Evolutionary conservation across 2,329 filamentous ascomycete species (phyloP), one percentile per base, ranked within the genome.

Genomic region (Neopestalotiopsis clavispora): DNA sequence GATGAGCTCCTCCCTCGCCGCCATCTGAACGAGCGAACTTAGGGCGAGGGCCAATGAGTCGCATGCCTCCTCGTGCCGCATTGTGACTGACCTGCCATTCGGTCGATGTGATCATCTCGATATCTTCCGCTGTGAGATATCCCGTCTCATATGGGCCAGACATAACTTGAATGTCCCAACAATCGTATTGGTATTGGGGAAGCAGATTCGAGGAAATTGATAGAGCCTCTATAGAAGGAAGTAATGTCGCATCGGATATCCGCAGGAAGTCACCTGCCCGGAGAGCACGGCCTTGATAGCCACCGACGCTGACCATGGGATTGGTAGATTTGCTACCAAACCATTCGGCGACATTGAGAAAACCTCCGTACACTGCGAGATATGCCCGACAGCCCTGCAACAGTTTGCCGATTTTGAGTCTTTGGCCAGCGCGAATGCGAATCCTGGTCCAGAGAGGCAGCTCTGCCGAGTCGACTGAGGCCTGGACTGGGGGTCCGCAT

Each of bases 81-180:
- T 91, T 91, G 72, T 91, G 89, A 0, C 85, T 87, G 1, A 91
- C 81, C 63, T 87, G 87, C 86, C 87, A 90, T n/a, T 83, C 78
- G 0, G 84, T 86, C 4, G 78, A 77, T 76, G 89, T 91, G 1
- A 91, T 81, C 78, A 86, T 87, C 10, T 87, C 83, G 64, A 89
- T 84, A 67, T 86, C 86, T 65, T 87, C 83, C 0, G 81, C 74
- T 0, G 80, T 74, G 12, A 90, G 77, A 71, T 86, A 88, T 1
- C 84, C 87, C 67, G 86, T 82, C 57, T 87, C 84, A 65, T 89
- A 87, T 0, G 87, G 87, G 0, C 87, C 87, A 5, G 83, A 81
- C 84, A 89, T 86, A 13, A 83, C 82, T 61, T 84, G 80, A 5
- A 89, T 79, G 65, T 86, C 83, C 87, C 86, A 88, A 12, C 45